These are phyloP conservation scores for Zygotorulaspora sp. DNA, from an alignment of 805 yeast species.

Conservation along the genomic window DNA sequence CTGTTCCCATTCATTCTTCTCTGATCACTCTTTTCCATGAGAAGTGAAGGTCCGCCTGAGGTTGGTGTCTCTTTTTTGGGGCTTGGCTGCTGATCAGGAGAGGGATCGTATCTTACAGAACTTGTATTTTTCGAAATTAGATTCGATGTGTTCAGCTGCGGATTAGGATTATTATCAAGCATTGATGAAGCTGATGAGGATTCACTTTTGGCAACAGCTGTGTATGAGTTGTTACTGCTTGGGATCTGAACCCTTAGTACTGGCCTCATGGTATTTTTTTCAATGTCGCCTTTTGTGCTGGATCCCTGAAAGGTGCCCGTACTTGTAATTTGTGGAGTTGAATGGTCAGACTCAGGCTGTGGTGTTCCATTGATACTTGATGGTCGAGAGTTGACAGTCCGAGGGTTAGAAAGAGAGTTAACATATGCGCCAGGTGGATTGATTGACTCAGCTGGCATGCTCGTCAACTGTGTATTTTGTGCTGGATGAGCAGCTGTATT, in stretches of 20 bases:
- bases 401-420: background rate
- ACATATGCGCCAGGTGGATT: background rate
- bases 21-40: slow-evolving; percentile 6
- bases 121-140: slow-evolving; percentile 8
- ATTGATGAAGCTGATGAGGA: slow-evolving; percentile 45
- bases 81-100: slow-evolving; percentile 4
- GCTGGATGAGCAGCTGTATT: background rate
- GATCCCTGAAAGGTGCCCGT: slow-evolving; percentile 15
- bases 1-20: slow-evolving; percentile 1
- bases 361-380: background rate
- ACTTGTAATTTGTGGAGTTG: slow-evolving; percentile 4
- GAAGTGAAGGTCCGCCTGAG: slow-evolving; percentile 2
- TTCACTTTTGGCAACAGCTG: slow-evolving; percentile 29
- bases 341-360: background rate
- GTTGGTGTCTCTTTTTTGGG: slow-evolving; percentile 8
- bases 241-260: slow-evolving; percentile 66
- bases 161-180: slow-evolving; percentile 27
- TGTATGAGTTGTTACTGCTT: slow-evolving; percentile 34
- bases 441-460: background rate
- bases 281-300: slow-evolving; percentile 9
- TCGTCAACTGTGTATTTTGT: slow-evolving; percentile 6
- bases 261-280: slow-evolving; percentile 42
- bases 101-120: slow-evolving; percentile 6
- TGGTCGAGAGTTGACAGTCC: slow-evolving; percentile 1
- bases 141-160: slow-evolving; percentile 1